Conservation (phyloP, 2,329 filamentous ascomycete species). For the Chaetomium olivaceum region DNA sequence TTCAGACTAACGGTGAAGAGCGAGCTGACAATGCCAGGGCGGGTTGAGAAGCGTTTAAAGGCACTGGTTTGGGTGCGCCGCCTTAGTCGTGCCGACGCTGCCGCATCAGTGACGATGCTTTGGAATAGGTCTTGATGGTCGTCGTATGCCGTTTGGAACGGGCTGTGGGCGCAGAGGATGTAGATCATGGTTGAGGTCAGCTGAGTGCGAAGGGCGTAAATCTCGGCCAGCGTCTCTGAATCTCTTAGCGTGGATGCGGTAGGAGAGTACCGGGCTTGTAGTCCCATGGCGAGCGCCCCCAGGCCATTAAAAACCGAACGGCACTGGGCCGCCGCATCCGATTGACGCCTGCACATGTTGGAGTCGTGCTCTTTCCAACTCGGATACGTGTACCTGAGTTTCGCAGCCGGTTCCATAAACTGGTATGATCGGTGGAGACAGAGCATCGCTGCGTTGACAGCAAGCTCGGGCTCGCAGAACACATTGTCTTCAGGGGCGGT, state of each 20-base stretch:
- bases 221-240: conserved; percentile 2
- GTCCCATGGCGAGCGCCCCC: not conserved
- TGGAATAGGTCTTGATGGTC: not conserved
- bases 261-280: not conserved
- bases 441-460: conserved; percentile 2
- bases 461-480: not conserved
- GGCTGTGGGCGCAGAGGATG: not conserved
- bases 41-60: conserved; percentile 3
- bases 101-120: not conserved
- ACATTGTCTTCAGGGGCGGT: not conserved
- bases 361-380: conserved; percentile 1
- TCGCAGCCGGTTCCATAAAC: conserved; percentile 3
- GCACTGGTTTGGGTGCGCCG: not conserved
- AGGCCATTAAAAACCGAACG: not conserved
- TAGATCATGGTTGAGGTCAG: not conserved
- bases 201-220: conserved; percentile 4
- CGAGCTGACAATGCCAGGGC: not conserved
- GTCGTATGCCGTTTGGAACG: conserved; percentile 3
- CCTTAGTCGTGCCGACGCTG: conserved; percentile 1
- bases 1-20: conserved; percentile 4
- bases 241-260: not conserved
- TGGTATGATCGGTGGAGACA: conserved; percentile 9
- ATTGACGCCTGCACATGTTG: not conserved
- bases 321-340: not conserved
- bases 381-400: conserved; percentile 3